Conservation (phyloP, 176 grass and related monocot species). For the Eragrostis nindensis region DNA sequence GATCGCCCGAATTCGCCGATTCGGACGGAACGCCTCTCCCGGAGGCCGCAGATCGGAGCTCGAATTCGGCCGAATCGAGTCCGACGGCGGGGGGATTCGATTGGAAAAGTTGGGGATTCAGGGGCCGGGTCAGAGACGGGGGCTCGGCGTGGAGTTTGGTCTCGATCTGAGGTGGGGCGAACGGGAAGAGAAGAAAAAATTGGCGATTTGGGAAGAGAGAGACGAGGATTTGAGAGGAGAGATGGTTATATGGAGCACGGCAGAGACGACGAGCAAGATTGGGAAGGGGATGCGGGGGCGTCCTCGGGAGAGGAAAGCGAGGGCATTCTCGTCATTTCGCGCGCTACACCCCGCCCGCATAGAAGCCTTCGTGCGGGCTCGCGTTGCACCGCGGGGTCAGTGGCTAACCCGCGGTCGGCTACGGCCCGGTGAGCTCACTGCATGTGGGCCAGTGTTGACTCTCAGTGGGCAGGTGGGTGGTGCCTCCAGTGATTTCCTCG, state of each 20-base stretch:
- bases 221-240: conserved; percentile 37
- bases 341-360: background rate
- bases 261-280: conserved; percentile 34
- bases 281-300: conserved; percentile 22
- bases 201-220: conserved; percentile 33
- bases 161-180: conserved; percentile 11
- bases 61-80: conserved; percentile 46
- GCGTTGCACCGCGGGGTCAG: background rate
- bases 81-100: conserved; percentile 24
- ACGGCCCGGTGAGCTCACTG: background rate
- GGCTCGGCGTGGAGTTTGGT: background rate
- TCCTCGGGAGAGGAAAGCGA: conserved; percentile 46
- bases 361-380: conserved; percentile 28
- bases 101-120: conserved; percentile 33
- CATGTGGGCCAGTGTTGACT: conserved; percentile 35
- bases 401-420: background rate
- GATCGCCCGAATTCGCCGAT: conserved; percentile 52
- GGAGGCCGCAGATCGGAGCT: conserved; percentile 34
- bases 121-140: background rate
- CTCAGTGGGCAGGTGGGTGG: conserved; percentile 4
- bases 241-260: conserved; percentile 46
- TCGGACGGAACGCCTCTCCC: background rate
- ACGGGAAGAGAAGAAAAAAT: conserved; percentile 12
- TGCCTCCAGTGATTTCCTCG: conserved; percentile 28
- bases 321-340: conserved; percentile 41